Base-by-base conservation (phyloP, 2,329 filamentous ascomycete genomes). In the Xylaria sp. region DNA sequence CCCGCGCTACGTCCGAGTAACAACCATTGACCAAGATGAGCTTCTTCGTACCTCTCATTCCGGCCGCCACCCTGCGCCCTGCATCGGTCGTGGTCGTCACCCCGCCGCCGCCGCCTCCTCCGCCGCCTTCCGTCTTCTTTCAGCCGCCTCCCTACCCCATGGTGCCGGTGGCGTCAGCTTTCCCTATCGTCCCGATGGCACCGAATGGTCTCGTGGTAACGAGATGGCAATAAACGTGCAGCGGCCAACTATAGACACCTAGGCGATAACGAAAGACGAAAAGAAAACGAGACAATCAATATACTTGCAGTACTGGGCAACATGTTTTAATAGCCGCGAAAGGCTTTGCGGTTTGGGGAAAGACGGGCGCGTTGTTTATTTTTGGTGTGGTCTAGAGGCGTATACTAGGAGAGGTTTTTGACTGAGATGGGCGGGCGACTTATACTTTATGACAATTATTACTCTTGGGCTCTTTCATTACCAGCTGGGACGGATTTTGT, bases 151-250 rank as follows among this genome's bases (percentile, higher is more conserved):
- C 42, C 11, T 12, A 50, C 5, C 42, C 65, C 8, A 9, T 71
- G 11, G 14, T 66, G 14, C 62, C 67, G 2, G 32, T 65, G 21
- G 27, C 53, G 4, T 24, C 34, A 4, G 30, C 32, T 6, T 12
- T 47, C 5, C 55, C 59, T 3, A 12, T 68, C n/a, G 21, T 58
- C 8, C 63, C 66, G 4, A 51, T 69, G 53, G 39, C 17, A 12
- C 63, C 63, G 3, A 70, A 64, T 8, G 61, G 53, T 27, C 34
- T 64, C 45, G 21, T 64, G n/a, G 39, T 69, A 9, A 63, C 48
- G 39, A 64, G 58, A 39, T 56, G 42, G 57, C 53, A 59, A 36
- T 69, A 24, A 64, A 11, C n/a, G 11, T 9, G 12, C 6, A 11
- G 42, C 12, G 1, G 17, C 19, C 17, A 24, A 11, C 14, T 17